phyloP scores from a whole-genome alignment of 2,329 filamentous ascomycete species.

The Clathrospora elynae region DNA sequence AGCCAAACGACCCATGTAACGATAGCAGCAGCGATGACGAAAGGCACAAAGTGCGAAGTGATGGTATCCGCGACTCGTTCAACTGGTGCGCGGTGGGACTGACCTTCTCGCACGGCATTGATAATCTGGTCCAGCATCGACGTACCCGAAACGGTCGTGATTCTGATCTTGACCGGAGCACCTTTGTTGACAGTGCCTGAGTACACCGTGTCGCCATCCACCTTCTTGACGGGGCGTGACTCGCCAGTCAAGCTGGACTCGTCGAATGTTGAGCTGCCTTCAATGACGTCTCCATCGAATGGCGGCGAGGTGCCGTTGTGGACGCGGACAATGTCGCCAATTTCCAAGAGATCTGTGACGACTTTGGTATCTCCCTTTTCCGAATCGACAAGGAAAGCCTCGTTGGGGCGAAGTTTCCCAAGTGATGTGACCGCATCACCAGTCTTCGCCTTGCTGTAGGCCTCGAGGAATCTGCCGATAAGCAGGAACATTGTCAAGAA shows the following conservation, averaged over 20 bases:
- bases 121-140: slow-evolving; percentile 84
- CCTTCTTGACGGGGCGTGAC: slow-evolving; percentile 69
- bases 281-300: slow-evolving; percentile 71
- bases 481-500: slow-evolving; percentile 90
- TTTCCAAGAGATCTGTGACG: slow-evolving; percentile 67
- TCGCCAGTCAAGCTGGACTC: slow-evolving; percentile 89
- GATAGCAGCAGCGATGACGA: slow-evolving; percentile 71
- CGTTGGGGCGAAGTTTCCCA: slow-evolving; percentile 75
- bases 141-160: slow-evolving; percentile 68
- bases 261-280: slow-evolving; percentile 71
- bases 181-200: slow-evolving; percentile 77
- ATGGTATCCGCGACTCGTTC: slow-evolving; percentile 74
- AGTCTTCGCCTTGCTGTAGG: slow-evolving; percentile 88
- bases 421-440: slow-evolving; percentile 84
- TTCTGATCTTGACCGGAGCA: slow-evolving; percentile 63
- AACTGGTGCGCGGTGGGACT: slow-evolving; percentile 75
- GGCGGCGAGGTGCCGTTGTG: slow-evolving; percentile 82
- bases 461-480: slow-evolving; percentile 73
- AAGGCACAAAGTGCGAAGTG: slow-evolving; percentile 77
- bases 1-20: slow-evolving; percentile 76
- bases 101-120: slow-evolving; percentile 75
- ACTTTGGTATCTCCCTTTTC: slow-evolving; percentile 53
- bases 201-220: slow-evolving; percentile 66
- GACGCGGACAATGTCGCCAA: slow-evolving; percentile 66
- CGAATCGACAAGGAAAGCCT: slow-evolving; percentile 70